phyloP scores from a whole-genome alignment of 2,329 filamentous ascomycete genomes.

The Arthrobotrys sinensis region DNA sequence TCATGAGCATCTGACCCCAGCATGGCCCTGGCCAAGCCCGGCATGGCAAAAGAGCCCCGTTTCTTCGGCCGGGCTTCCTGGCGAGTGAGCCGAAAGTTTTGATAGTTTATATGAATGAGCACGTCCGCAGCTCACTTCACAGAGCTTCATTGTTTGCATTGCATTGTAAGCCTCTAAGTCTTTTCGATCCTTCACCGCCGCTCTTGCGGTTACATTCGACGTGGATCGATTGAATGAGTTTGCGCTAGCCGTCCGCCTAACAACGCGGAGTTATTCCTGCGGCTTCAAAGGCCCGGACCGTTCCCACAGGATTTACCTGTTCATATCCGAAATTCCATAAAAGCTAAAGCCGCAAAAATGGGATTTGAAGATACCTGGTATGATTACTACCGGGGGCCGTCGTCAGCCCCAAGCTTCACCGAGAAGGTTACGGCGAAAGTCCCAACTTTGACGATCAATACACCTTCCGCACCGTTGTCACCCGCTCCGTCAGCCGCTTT shows the following conservation, averaged over 20 bases:
- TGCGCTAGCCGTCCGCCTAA: constrained; percentile 23
- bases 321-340: constrained; percentile 9
- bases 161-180: constrained; percentile 21
- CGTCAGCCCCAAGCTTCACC: constrained; percentile 33
- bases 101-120: constrained; percentile 46
- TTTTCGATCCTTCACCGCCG: constrained; percentile 16
- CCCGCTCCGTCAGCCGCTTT: constrained; percentile 47
- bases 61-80: constrained; percentile 9
- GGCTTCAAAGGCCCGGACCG: constrained; percentile 31
- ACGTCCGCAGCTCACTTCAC: constrained; percentile 32
- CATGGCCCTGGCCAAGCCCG: constrained; percentile 17
- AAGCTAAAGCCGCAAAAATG: constrained; percentile 27
- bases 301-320: constrained; percentile 5
- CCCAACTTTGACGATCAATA: constrained; percentile 26
- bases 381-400: constrained; percentile 56
- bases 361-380: constrained; percentile 58
- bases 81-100: constrained; percentile 4
- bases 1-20: constrained; percentile 45
- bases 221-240: not conserved
- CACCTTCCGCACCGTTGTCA: constrained; percentile 40
- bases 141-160: constrained; percentile 20
- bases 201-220: constrained; percentile 34
- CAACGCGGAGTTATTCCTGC: constrained; percentile 20
- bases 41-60: constrained; percentile 28
- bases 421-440: constrained; percentile 30